A percentile compares a stretch with the other conserved stretches of the same genome.
phyloP scores from a whole-genome alignment of 768 basidiomycete species.

The Mycena sanguinolenta region DNA sequence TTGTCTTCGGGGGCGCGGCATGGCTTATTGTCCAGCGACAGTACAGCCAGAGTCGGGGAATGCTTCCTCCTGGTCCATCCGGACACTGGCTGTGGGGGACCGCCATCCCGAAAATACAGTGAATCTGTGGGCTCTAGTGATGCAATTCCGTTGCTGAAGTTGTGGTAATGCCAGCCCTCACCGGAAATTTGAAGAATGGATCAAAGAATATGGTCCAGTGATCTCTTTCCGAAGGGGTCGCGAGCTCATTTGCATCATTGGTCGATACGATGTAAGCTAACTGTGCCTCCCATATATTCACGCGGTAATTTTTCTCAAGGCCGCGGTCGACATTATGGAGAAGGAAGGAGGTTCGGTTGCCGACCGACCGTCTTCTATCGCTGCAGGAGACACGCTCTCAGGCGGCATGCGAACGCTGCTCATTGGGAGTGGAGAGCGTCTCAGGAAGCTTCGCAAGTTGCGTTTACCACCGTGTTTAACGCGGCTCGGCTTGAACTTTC shows the following conservation, averaged over 20 bases:
- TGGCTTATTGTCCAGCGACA: conserved; percentile 11
- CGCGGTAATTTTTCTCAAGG: conserved; percentile 45
- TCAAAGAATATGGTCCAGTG: conserved; percentile 71
- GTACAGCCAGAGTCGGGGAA: neutral
- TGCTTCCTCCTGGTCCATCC: conserved; percentile 60
- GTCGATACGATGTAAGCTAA: conserved; percentile 48
- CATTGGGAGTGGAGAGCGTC: conserved; percentile 68
- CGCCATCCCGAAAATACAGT: conserved; percentile 57
- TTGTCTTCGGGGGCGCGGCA: neutral
- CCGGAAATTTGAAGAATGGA: conserved; percentile 70
- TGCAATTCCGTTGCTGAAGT: neutral
- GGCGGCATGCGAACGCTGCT: conserved; percentile 71
- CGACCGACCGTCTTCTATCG: conserved; percentile 67
- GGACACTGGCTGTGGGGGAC: conserved; percentile 58
- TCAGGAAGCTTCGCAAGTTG: conserved; percentile 73
- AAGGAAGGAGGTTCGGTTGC: conserved; percentile 70
- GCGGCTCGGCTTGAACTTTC: neutral
- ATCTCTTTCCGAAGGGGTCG: conserved; percentile 68
- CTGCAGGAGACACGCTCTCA: conserved; percentile 71
- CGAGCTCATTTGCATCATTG: conserved; percentile 59
- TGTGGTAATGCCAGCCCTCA: conserved; percentile 51
- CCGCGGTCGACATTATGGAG: conserved; percentile 77
- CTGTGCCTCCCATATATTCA: neutral
- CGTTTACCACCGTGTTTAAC: conserved; percentile 13
- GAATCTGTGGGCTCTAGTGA: conserved; percentile 26